These are phyloP conservation scores for Trichoderma hamatum DNA, from an alignment of 2,329 filamentous ascomycete genomes.

Conservation along the genomic window DNA sequence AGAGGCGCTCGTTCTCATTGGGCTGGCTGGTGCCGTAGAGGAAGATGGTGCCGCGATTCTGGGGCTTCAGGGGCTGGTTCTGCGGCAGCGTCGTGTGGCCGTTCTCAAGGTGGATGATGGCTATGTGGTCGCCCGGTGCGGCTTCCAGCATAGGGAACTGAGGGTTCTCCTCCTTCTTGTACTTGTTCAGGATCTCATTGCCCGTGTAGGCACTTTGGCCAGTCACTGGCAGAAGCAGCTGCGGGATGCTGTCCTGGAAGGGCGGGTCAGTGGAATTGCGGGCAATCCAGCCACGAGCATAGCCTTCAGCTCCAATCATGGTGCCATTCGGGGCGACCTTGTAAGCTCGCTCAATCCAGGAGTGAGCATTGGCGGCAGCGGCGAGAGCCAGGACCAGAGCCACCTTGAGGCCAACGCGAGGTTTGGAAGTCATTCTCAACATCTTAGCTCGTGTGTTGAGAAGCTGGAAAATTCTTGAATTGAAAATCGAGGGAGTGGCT, in stretches of 20 bases:
- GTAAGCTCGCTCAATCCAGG: conserved; percentile 79
- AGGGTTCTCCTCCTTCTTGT: conserved; percentile 42
- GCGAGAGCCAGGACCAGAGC: conserved; percentile 40
- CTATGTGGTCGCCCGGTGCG: conserved; percentile 63
- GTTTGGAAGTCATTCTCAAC: conserved; percentile 11
- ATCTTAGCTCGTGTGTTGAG: conserved; percentile 22
- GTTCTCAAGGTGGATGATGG: conserved; percentile 72
- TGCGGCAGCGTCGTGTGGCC: conserved; percentile 69
- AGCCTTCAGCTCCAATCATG: conserved; percentile 72
- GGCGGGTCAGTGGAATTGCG: conserved; percentile 53
- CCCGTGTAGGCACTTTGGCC: conserved; percentile 67
- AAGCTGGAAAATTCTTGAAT: conserved; percentile 3
- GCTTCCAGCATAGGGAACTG: conserved; percentile 65
- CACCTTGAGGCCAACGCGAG: conserved; percentile 31
- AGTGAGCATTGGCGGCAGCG: conserved; percentile 59
- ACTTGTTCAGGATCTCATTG: conserved; percentile 55
- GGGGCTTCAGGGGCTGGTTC: conserved; percentile 60
- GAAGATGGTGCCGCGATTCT: conserved; percentile 71
- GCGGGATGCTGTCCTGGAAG: conserved; percentile 62
- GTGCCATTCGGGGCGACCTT: conserved; percentile 74
- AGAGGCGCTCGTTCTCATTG: conserved; percentile 51
- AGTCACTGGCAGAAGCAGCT: conserved; percentile 64
- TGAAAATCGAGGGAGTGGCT: not conserved
- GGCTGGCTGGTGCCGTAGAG: conserved; percentile 72
- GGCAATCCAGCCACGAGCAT: conserved; percentile 69